Percentiles rank a stretch among this genome's conserved stretches.
These are phyloP conservation scores for Eucalyptus caleyi DNA, from an alignment of 345 rosid species.

Conservation along the genomic window DNA sequence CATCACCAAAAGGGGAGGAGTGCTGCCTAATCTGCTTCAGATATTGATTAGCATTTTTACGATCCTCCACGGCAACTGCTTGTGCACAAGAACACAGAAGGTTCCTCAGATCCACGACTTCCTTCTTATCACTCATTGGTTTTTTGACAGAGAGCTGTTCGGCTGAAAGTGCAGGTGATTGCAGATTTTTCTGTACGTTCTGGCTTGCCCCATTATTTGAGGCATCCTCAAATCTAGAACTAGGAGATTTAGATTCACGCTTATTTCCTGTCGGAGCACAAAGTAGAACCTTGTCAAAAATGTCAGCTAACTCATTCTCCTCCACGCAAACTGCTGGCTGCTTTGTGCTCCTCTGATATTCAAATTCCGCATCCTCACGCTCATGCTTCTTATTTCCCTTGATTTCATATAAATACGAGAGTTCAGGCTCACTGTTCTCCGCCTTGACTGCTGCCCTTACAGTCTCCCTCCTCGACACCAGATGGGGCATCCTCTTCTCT, in stretches of 20 bases:
- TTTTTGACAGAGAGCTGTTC: slow-evolving; percentile 1
- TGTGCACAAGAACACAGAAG: slow-evolving; percentile 29
- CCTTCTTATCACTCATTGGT: background rate
- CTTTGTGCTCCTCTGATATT: slow-evolving; percentile 26
- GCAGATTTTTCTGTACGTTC: background rate
- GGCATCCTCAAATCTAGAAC: background rate
- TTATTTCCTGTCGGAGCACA: background rate
- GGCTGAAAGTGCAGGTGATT: background rate
- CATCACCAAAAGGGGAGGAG: slow-evolving; percentile 25
- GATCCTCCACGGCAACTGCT: slow-evolving; percentile 19
- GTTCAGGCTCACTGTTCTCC: background rate
- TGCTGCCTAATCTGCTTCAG: slow-evolving; percentile 28
- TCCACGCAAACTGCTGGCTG: slow-evolving; percentile 13
- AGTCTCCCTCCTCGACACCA: background rate
- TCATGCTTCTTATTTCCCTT: slow-evolving; percentile 19
- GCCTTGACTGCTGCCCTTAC: background rate
- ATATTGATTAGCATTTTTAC: slow-evolving; percentile 15
- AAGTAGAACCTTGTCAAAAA: slow-evolving; percentile 24
- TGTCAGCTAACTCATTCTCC: slow-evolving; percentile 23
- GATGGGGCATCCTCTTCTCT: background rate
- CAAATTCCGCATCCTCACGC: slow-evolving; percentile 8
- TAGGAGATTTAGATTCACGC: background rate
- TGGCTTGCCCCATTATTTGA: background rate
- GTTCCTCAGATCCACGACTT: slow-evolving; percentile 25
- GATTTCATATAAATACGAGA: background rate